Evolutionary conservation across 306 rosid species (phyloP), one percentile per base, ranked within the genome.

Genomic region (Corylus avellana): DNA sequence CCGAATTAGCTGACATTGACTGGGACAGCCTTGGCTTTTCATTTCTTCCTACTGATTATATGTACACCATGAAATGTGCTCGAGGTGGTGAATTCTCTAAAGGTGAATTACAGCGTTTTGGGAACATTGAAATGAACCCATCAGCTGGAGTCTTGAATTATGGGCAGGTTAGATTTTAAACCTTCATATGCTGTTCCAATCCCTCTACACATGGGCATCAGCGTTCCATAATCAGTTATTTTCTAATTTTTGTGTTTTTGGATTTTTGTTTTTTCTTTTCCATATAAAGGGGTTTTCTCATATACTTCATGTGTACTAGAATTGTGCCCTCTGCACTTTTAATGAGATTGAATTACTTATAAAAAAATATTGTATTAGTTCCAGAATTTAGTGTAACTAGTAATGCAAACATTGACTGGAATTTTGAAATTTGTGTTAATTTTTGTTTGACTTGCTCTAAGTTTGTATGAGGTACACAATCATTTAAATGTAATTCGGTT

Each of bases 11-110:
- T 0, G 94, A 91, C 74, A 46, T 93, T 47, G 97, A 95, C 32
- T 95, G 99, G 98, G 97, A 95, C 84, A 86, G 78, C 83, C 97
- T 95, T 48, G 99, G 99, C 73, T 93, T 95, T 82, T 93, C 88
- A 13, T 80, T 95, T 53, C 81, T 73, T 51, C 81, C 93, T 53
- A 93, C 99, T 22, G 99, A 95, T 89, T 95, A 88, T 78, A 95
- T 95, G 99, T 93, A 90, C 66, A 42, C 82, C 78, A 87, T 89
- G 92, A 95, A 93, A 82, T 95, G 98, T 55, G 1, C 87, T 22
- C 88, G 20, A 29, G 97, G 89, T 12, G 94, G 86, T 58, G 83
- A 66, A 69, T 95, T 95, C 75, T 72, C 97, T 12, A 77, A 87
- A 68, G 99, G 98, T 42, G 94, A 95, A 89, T 76, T 95, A 0